A percentile compares a stretch with the other conserved stretches of the same genome.
phyloP scores from a whole-genome alignment of 176 grass and related monocot genomes.

The Oryza brachyantha region DNA sequence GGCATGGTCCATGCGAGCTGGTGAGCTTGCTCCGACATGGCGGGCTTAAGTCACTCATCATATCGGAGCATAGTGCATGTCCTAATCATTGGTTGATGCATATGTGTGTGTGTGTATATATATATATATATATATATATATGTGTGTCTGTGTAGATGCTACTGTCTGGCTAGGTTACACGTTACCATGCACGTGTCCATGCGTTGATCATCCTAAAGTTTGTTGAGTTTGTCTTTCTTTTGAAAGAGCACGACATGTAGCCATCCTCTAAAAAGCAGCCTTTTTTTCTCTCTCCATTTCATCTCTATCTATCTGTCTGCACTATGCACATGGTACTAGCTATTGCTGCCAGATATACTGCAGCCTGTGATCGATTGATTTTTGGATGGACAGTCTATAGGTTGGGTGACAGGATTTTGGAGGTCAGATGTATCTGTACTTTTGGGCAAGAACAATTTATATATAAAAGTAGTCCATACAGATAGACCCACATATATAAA shows the following conservation, averaged over 20 bases:
- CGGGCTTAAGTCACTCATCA: too few species aligned
- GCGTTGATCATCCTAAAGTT: neutral
- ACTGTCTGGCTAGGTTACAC: constrained; percentile 1
- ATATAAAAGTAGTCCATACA: too few species aligned
- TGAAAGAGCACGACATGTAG: constrained; percentile 7
- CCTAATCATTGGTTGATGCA: constrained; percentile 10
- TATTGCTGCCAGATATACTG: neutral
- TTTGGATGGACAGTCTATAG: neutral
- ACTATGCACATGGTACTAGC: neutral
- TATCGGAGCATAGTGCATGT: too few species aligned
- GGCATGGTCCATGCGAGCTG: too few species aligned
- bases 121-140: too few species aligned
- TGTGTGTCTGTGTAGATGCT: neutral
- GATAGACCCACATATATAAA: too few species aligned
- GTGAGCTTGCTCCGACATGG: too few species aligned
- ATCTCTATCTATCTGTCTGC: neutral
- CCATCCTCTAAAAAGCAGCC: constrained; percentile 17
- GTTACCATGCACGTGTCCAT: constrained; percentile 19
- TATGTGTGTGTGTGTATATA: neutral
- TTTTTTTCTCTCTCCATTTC: neutral
- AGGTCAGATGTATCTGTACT: neutral
- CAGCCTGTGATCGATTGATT: neutral
- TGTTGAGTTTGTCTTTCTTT: constrained; percentile 7
- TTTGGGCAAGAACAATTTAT: too few species aligned
- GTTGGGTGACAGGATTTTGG: neutral